Percentiles rank a stretch among this genome's conserved stretches.
These are phyloP conservation scores for Oryza officinalis DNA, from an alignment of 176 grass and related monocot species.

Conservation along the genomic window DNA sequence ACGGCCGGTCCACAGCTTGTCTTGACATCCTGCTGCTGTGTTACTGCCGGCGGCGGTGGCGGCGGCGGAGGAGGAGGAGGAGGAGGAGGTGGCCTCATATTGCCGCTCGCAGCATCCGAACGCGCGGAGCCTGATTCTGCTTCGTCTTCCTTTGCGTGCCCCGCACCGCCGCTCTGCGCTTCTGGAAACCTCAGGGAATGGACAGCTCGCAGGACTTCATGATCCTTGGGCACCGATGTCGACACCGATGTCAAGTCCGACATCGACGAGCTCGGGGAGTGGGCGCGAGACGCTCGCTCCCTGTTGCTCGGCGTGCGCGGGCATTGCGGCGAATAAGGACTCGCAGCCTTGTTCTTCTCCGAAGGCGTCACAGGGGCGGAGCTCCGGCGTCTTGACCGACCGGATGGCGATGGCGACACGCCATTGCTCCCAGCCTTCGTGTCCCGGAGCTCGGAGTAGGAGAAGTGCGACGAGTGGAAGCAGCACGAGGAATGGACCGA, in stretches of 20 bases:
- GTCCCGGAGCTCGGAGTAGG: conserved; percentile 52
- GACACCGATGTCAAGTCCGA: conserved; percentile 1
- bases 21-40: conserved; percentile 3
- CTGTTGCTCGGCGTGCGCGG: conserved; percentile 41
- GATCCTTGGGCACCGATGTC: not conserved
- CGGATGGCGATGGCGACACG: conserved; percentile 37
- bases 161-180: conserved; percentile 6
- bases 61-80: conserved; percentile 31
- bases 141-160: not conserved
- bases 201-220: conserved; percentile 1
- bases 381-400: conserved; percentile 35
- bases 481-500: conserved; percentile 79
- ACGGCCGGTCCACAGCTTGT: not conserved
- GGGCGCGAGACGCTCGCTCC: not conserved
- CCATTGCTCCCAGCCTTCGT: not conserved
- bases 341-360: not conserved
- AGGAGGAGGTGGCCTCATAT: conserved; percentile 1
- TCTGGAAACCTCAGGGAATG: conserved; percentile 12
- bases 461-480: conserved; percentile 46
- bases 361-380: conserved; percentile 40
- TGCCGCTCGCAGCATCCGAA: not conserved
- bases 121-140: not conserved
- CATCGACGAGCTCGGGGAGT: conserved; percentile 36
- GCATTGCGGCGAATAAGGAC: conserved; percentile 25
- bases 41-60: not conserved